These are phyloP conservation scores for Colletotrichum kahawae DNA, from an alignment of 2,329 filamentous ascomycete genomes.

Conservation along the genomic window DNA sequence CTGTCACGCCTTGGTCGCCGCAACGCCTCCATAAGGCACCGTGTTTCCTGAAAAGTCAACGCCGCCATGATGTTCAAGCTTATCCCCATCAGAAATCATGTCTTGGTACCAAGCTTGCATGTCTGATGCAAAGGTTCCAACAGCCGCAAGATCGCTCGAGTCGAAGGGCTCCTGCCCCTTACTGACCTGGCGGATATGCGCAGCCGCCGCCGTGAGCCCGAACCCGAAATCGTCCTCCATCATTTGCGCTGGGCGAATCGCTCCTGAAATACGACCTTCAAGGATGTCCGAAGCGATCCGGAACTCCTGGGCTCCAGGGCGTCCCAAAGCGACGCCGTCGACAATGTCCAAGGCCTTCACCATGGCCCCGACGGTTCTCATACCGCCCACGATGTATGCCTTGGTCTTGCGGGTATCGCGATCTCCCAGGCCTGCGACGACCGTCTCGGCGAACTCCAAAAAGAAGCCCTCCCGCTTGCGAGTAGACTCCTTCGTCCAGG, in stretches of 20 bases:
- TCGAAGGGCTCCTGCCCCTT: constrained; percentile 31
- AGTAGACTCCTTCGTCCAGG: constrained; percentile 57
- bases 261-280: not conserved
- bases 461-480: constrained; percentile 64
- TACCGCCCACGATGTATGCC: constrained; percentile 63
- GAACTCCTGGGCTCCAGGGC: constrained; percentile 36
- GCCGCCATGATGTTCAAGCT: constrained; percentile 28
- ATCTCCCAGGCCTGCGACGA: constrained; percentile 41
- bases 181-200: constrained; percentile 5
- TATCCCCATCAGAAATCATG: constrained; percentile 29
- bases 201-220: not conserved
- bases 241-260: not conserved
- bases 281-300: not conserved
- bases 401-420: constrained; percentile 44
- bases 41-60: constrained; percentile 25
- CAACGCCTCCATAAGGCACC: not conserved
- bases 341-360: constrained; percentile 58
- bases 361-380: constrained; percentile 62
- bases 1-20: not conserved
- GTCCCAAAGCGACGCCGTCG: constrained; percentile 63
- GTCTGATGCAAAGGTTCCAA: constrained; percentile 26
- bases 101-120: constrained; percentile 27
- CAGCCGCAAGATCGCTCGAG: constrained; percentile 21
- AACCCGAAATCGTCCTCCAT: constrained; percentile 1
- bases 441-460: constrained; percentile 61